Evolutionary conservation across 805 yeast species (phyloP), one percentile per base, ranked within the genome.

Genomic region (Huiozyma sinensis): DNA sequence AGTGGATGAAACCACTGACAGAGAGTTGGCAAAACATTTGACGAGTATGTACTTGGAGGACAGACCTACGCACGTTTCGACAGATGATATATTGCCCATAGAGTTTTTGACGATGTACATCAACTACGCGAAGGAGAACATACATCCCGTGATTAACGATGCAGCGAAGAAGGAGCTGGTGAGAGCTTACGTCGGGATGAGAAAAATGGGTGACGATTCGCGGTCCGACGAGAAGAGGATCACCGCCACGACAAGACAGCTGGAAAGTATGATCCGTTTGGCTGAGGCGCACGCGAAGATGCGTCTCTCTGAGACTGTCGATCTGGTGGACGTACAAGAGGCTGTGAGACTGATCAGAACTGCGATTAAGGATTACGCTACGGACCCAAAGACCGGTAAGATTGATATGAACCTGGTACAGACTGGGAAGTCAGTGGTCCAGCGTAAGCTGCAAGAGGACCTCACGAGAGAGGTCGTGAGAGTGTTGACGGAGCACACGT

Each of bases 251-350:
- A 90, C 99, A 1, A 77, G 99, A 66, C 98, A 92, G 63, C 71
- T 92, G 45, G 98, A 92, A 65, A 81, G 94, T 42, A 86, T 92
- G 95, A 89, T 90, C 52, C 79, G 98, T 58, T 71, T 92, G 42
- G 66, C 95, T 0, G 98, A 92, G 66, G 98, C 97, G 0, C 97
- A 92, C 61, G 98, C 99, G 1, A 89, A 88, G 66, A 85, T 92
- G 95, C 78, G 95, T 54, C 70, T 92, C 30, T 75, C 90, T 1
- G 66, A 71, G 1, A 60, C 54, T 0, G 99, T 92, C 5, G 82
- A 80, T 44, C 69, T 83, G 28, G 72, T 71, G 29, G 99, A 92
- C 63, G 98, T 92, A 6, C 72, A 73, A 47, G 99, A 92, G 61
- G 95, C 97, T 0, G 97, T 89, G 3, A 75, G 99, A 52, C 71